Percentiles rank a stretch among this genome's conserved stretches.
Conservation (phyloP, 495 filamentous ascomycete genomes). For the Penicillium goetzii region DNA sequence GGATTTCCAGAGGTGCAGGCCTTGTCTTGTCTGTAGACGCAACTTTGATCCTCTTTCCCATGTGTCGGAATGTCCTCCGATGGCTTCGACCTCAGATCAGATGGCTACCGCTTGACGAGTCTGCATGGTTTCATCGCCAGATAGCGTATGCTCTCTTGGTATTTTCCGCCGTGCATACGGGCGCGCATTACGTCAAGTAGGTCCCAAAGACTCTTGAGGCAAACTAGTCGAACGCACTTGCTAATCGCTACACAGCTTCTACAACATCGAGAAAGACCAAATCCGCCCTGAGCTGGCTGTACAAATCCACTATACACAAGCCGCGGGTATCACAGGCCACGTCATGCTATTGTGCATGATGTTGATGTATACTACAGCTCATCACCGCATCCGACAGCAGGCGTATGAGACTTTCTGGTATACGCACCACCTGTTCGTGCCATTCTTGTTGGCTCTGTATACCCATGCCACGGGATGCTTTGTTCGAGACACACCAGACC, state of each 20-base stretch:
- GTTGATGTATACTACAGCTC: constrained; percentile 95
- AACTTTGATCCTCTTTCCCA: constrained; percentile 86
- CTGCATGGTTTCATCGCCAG: constrained; percentile 95
- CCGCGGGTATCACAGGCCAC: constrained; percentile 93
- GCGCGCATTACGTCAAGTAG: constrained; percentile 94
- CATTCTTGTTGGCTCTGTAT: constrained; percentile 91
- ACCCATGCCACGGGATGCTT: constrained; percentile 97
- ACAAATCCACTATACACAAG: constrained; percentile 89
- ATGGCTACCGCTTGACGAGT: constrained; percentile 91
- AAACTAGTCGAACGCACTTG: not conserved
- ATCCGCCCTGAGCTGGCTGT: constrained; percentile 79
- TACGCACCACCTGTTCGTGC: constrained; percentile 95
- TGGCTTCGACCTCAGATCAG: constrained; percentile 83
- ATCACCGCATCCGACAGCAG: constrained; percentile 91
- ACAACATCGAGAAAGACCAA: constrained; percentile 87
- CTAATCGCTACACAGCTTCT: constrained; percentile 69
- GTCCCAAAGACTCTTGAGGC: constrained; percentile 35
- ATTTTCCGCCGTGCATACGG: constrained; percentile 77
- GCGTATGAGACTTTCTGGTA: constrained; percentile 99
- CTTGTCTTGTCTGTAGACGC: constrained; percentile 80
- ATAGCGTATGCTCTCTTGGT: constrained; percentile 86
- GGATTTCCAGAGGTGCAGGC: constrained; percentile 93
- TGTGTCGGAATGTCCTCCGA: constrained; percentile 88
- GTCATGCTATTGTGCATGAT: constrained; percentile 99
- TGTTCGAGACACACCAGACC: constrained; percentile 73